These are phyloP conservation scores for Termitomyces sp. DNA, from an alignment of 768 basidiomycete genomes.

Conservation along the genomic window DNA sequence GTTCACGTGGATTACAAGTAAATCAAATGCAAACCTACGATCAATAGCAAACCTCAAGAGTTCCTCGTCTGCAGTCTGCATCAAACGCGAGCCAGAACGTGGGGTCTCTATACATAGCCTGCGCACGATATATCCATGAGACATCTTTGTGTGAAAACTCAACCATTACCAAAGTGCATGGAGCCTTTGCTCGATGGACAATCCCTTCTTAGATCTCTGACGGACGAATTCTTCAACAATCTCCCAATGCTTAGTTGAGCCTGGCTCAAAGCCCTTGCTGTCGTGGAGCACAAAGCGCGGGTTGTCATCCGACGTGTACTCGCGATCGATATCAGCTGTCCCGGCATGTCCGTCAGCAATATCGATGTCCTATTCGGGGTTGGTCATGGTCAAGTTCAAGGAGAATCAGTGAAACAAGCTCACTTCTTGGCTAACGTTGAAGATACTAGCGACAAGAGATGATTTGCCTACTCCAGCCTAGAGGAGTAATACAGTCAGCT, in stretches of 20 bases:
- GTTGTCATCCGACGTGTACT: not conserved
- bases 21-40: not conserved
- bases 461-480: not conserved
- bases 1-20: not conserved
- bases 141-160: not conserved
- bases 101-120: not conserved
- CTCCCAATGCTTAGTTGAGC: not conserved
- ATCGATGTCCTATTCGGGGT: not conserved
- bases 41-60: not conserved
- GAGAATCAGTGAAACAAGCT: not conserved
- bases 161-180: not conserved
- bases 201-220: not conserved
- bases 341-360: not conserved
- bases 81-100: not conserved
- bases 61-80: not conserved
- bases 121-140: not conserved
- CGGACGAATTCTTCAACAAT: not conserved
- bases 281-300: not conserved
- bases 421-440: not conserved
- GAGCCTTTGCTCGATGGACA: not conserved
- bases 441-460: not conserved
- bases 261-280: not conserved
- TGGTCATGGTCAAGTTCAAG: too few species aligned
- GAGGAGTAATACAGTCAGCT: not conserved
- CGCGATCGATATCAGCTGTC: not conserved